Base-by-base conservation (phyloP, 495 filamentous ascomycete genomes). In the Hamigera avellanea region DNA sequence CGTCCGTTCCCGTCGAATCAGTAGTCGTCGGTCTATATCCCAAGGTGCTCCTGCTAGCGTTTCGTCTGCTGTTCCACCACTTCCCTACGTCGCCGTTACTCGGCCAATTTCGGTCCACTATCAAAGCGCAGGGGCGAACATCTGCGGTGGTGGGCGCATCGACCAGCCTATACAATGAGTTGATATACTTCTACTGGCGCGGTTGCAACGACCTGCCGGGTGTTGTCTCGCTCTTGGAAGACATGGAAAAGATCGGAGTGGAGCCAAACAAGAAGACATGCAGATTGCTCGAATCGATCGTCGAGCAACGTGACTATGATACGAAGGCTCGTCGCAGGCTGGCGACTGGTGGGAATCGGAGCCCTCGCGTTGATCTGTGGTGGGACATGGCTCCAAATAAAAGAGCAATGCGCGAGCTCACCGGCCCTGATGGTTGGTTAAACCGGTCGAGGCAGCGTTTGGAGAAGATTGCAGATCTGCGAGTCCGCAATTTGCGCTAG, bases 221-320 rank as follows among this genome's bases (percentile, higher is more conserved):
- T 8, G 70, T 88, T 23, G 50, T 78, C 8, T 61, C 73, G 8
- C 57, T 86, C 3, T 57, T 93, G 6, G 56, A 64, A 28, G 85
- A 95, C 54, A 95, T 95, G 86, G 75, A 82, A 26, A 54, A 70
- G 7, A 72, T 65, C 1, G 85, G 83, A 6, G 53, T 89, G 16
- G 72, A 73, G 14, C 69, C 72, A 21, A 70, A 86, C 42, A 41
- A 42, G 0, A 62, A 62, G n/a, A 83, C 81, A 1, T 49, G 66
- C 9, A 44, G 44, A 0, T 43, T 86, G 10, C 43, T 88, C 4
- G 29, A 40, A 3, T 40, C 37, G 8, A 59, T 70, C 21, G 32
- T 46, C 6, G 37, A 36, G 10, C 42, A 56, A 25, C 49, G 54
- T 1, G 30, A 45, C 8, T 27, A 30, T 13, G 58, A 62, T 21